Evolutionary conservation across 768 basidiomycete species (phyloP), one percentile per base, ranked within the genome.

Genomic region (Boletus patriciae): DNA sequence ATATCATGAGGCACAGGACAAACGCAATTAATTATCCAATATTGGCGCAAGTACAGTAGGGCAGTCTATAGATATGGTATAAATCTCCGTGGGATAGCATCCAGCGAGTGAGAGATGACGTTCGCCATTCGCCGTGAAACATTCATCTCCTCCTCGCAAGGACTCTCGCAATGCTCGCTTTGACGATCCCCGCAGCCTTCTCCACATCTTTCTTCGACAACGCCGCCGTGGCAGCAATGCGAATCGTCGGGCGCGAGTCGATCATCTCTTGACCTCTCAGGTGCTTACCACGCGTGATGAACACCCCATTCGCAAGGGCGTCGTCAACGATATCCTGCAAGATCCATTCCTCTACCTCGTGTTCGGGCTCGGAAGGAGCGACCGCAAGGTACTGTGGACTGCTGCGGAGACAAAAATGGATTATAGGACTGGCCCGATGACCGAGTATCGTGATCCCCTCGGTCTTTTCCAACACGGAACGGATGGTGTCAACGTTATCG

Each of bases 321-420:
- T 97, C 92, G 57, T 98, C 96, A 15, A 98, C 94, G 13, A 98
- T 84, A 50, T 96, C 93, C 73, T 98, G 95, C 62, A 99, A 69
- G 25, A 93, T 54, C 40, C 78, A 75, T 67, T 98, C 95, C 70
- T 98, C 95, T 15, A 70, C 70, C 21, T 80, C 83, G 44, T 82
- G 74, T 61, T 90, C 82, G 66, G 80, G 66, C 21, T 62, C 50
- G 50, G 66, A 60, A 57, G 68, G 70, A n/a, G 66, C 50, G 11
- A n/a, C 55, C 7, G 59, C 49, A 9, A 59, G 65, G 25, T 63
- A 37, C 34, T 67, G 60, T 23, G 74, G 56, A 23, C 64, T 63
- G 27, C 68, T 62, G 46, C 82, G 81, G 58, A 92, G 72, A 65
- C 83, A 78, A 62, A 98, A 83, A 70, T 98, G 95, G 64, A 98